These are phyloP conservation scores for Suillus luteus DNA, from an alignment of 768 basidiomycete genomes.

Conservation along the genomic window DNA sequence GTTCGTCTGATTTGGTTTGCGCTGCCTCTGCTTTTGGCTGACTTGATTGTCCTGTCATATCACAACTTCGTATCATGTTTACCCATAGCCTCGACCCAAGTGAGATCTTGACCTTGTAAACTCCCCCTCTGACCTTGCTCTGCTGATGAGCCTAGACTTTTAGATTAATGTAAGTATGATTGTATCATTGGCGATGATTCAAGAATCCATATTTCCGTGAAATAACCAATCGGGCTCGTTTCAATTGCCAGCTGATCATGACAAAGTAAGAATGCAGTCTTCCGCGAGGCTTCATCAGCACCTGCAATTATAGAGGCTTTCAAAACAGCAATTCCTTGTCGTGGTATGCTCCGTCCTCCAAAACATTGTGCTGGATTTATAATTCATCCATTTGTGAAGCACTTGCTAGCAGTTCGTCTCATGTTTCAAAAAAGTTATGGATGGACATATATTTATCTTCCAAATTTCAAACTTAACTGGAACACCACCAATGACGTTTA, in stretches of 20 bases:
- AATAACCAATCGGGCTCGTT: neutral
- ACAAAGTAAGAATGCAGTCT: neutral
- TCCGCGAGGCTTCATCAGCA: neutral
- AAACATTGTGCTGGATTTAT: too few species aligned
- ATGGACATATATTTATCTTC: too few species aligned
- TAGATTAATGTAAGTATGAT: neutral
- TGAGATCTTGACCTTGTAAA: conserved; percentile 18
- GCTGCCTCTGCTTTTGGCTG: conserved; percentile 3
- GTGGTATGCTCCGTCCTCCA: too few species aligned
- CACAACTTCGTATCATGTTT: conserved; percentile 59
- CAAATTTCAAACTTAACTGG: too few species aligned
- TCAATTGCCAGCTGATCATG: neutral
- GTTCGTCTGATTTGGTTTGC: conserved; percentile 39
- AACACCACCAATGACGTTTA: too few species aligned
- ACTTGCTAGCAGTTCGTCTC: too few species aligned
- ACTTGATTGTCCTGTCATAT: neutral
- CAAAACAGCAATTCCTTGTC: too few species aligned
- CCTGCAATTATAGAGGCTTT: too few species aligned
- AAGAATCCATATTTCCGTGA: neutral
- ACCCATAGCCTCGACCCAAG: conserved; percentile 63
- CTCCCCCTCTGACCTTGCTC: conserved; percentile 1
- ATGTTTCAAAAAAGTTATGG: too few species aligned
- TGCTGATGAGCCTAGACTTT: neutral
- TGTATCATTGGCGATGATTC: neutral
- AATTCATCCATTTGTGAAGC: too few species aligned